A percentile compares a stretch with the other conserved stretches of the same genome.
Conservation (phyloP, 352 stramenopile species). For the Pythium brachiatum region DNA sequence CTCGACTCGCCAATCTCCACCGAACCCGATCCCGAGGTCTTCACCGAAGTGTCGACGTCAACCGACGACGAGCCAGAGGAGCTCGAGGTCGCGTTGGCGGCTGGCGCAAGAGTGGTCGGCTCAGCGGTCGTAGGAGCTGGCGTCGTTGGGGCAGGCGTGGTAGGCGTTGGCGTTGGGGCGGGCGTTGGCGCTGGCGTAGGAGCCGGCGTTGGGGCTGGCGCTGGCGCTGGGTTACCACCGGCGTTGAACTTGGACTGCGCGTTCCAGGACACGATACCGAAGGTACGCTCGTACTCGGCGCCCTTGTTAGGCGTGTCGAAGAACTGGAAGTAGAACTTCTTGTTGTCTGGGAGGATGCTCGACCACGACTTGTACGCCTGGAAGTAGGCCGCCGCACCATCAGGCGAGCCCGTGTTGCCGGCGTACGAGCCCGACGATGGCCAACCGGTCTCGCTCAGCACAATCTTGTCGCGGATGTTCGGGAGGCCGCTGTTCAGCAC, state of each 20-base stretch:
- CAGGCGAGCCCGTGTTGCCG: conserved; percentile 41
- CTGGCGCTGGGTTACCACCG: conserved; percentile 22
- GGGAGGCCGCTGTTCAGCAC: conserved; percentile 36
- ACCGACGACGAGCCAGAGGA: conserved; percentile 2
- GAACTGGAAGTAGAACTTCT: conserved; percentile 80
- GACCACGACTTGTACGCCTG: conserved; percentile 61
- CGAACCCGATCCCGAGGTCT: conserved; percentile 14
- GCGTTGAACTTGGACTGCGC: conserved; percentile 48
- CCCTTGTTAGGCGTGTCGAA: conserved; percentile 57
- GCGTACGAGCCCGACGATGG: conserved; percentile 35
- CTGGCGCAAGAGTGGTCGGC: conserved; percentile 9
- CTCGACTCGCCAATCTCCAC: conserved; percentile 5
- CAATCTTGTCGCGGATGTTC: conserved; percentile 43
- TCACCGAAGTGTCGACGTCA: conserved; percentile 3
- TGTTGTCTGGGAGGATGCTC: conserved; percentile 33
- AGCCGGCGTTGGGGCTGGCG: conserved; percentile 17
- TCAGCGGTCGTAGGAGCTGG: conserved; percentile 15
- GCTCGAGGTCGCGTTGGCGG: conserved; percentile 14
- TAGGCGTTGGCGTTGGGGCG: conserved; percentile 1
- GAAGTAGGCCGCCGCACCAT: conserved; percentile 48
- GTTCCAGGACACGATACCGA: conserved; percentile 45
- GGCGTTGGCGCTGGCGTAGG: conserved; percentile 7
- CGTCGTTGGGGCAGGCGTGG: conserved; percentile 13
- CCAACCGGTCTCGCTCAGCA: conserved; percentile 66
- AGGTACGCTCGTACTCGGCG: conserved; percentile 45